Percentiles rank a stretch among this genome's conserved stretches.
Evolutionary conservation across 441 rosid genomes (phyloP).

Genomic region (Biscutella auriculata): DNA sequence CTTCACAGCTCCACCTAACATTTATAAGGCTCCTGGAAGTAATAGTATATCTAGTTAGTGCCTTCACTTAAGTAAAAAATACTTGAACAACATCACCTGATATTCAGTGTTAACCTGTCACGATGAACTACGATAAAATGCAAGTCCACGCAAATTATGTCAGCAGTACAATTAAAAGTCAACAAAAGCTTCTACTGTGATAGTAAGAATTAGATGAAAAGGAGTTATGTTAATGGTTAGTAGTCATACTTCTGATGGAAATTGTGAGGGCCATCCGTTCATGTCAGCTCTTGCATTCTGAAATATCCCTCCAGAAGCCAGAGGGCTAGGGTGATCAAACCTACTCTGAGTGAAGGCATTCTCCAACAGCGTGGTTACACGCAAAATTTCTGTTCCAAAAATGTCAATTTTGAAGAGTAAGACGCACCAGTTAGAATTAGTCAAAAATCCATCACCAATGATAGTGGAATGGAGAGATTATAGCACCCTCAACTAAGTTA

Average conservation of each 20-base stretch:
- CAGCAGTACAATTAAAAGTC: constrained; percentile 31
- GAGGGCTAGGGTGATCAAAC: constrained; percentile 97
- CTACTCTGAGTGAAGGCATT: constrained; percentile 98
- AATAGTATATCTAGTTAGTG: constrained; percentile 21
- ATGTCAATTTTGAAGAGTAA: constrained; percentile 97
- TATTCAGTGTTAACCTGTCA: constrained; percentile 50
- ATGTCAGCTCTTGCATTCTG: constrained; percentile 91
- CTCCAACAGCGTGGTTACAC: constrained; percentile 99
- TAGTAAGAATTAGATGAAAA: constrained; percentile 55
- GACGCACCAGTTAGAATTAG: constrained; percentile 93
- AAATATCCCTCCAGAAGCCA: constrained; percentile 87
- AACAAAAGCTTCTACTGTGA: constrained; percentile 40
- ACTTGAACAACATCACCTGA: constrained; percentile 20
- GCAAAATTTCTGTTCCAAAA: constrained; percentile 99
- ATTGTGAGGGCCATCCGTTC: constrained; percentile 92
- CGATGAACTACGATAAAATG: constrained; percentile 25
- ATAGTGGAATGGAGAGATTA: constrained; percentile 44
- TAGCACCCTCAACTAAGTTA: constrained; percentile 53
- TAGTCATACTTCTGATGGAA: constrained; percentile 99
- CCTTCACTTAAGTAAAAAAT: constrained; percentile 6
- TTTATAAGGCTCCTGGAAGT: constrained; percentile 6
- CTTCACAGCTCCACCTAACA: constrained; percentile 15
- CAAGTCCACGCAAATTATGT: constrained; percentile 48
- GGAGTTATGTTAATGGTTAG: constrained; percentile 99
- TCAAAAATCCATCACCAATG: constrained; percentile 64